phyloP scores from a whole-genome alignment of 352 stramenopile species.

The Thraustotheca clavata region DNA sequence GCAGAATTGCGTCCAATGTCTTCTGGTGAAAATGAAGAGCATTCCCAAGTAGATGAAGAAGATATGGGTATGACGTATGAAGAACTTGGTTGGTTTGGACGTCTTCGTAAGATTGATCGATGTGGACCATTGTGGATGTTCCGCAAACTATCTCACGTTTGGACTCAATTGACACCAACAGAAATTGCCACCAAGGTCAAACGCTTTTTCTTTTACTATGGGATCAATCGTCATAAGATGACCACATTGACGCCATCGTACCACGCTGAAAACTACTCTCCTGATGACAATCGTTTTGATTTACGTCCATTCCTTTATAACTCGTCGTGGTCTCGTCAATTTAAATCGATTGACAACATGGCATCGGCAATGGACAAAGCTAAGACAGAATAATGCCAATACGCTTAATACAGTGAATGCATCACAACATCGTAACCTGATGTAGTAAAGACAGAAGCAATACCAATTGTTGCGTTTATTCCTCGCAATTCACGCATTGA shows the following conservation, averaged over 20 bases:
- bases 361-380: conserved; percentile 47
- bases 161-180: conserved; percentile 74
- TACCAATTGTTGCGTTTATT: no score
- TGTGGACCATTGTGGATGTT: conserved; percentile 96
- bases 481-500: no score
- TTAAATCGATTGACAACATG: conserved; percentile 90
- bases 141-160: conserved; percentile 76
- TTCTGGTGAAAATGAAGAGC: conserved; percentile 49
- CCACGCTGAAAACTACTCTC: conserved; percentile 97
- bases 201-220: conserved; percentile 98
- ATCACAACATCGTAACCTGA: no score
- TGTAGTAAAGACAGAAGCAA: no score
- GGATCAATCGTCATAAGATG: conserved; percentile 99
- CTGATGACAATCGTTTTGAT: conserved; percentile 99
- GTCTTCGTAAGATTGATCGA: conserved; percentile 92
- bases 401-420: no score
- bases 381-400: conserved; percentile 18
- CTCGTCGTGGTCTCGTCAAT: conserved; percentile 92
- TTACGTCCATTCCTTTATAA: conserved; percentile 97
- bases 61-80: conserved; percentile 99
- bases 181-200: conserved; percentile 88
- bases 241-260: conserved; percentile 97
- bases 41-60: conserved; percentile 96
- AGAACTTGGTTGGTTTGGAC: conserved; percentile 94
- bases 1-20: conserved; percentile 92